Evolutionary conservation across 768 basidiomycete species (phyloP), one percentile per base, ranked within the genome.

Genomic region (Russula abietina): DNA sequence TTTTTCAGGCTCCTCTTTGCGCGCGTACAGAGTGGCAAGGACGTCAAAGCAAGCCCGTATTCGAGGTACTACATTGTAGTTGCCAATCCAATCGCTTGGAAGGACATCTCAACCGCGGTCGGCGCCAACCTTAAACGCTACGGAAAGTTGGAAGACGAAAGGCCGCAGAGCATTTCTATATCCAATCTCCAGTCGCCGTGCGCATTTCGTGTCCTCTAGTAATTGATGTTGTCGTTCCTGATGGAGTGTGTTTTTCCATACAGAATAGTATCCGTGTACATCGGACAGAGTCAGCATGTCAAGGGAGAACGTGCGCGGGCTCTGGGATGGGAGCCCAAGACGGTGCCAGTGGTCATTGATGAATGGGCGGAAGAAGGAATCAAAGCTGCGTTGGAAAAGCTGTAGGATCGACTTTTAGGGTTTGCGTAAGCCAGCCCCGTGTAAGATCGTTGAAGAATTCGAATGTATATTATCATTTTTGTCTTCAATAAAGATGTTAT

Each of bases 1-100:
- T 53, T 62, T 33, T 65, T 43, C n/a, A 16, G 38, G 24, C 49
- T 55, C n/a, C 36, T 65, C 54, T 62, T 65, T 55, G 55, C 16
- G n/a, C 60, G 22, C 19, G 33, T 56, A 9, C 12, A 55, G 30
- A 57, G 49, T 12, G n/a, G 33, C 2, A 45, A 2, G 11, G 55
- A 52, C 16, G 41, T 55, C 24, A 41, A 62, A 22, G 56, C 46
- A 32, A 65, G 64, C 55, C 60, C 64, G 26, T 61, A 65, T 43
- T 55, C 61, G 28, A 56, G 61, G 41, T 65, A 65, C 36, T 65
- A 57, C 56, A 22, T 65, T 30, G 61, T 24, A 4, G 36, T 22
- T 10, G 57, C 51, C 43, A 53, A 48, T 6, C 54, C 64, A 2
- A 8, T 22, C 8, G 1, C 24, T 10, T 65, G 64, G 64, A 65